A percentile compares a stretch with the other conserved stretches of the same genome.
Evolutionary conservation across 192 early-diverging fungal genomes (phyloP).

Genomic region (Dispira simplex): DNA sequence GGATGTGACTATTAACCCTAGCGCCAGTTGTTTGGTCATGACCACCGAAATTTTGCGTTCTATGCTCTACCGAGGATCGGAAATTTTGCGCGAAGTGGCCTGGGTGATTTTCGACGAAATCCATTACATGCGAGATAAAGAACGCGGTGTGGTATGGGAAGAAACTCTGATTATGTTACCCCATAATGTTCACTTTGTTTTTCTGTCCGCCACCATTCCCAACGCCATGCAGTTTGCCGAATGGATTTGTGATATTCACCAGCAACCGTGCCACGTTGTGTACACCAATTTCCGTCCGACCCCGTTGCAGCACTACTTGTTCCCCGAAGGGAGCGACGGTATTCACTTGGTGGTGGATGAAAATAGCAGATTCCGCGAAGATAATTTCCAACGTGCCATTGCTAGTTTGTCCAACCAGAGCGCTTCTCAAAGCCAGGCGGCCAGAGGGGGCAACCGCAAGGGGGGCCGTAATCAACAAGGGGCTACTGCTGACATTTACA

Average conservation of each 20-base stretch:
- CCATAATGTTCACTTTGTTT: constrained; percentile 81
- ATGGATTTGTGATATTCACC: constrained; percentile 92
- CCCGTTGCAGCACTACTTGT: constrained; percentile 93
- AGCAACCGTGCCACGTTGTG: constrained; percentile 96
- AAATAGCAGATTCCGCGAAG: constrained; percentile 85
- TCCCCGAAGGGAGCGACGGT: constrained; percentile 79
- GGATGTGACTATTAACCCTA: constrained; percentile 92
- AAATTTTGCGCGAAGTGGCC: constrained; percentile 90
- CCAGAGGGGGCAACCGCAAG: constrained; percentile 26
- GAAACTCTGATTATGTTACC: constrained; percentile 94
- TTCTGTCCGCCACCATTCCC: constrained; percentile 96
- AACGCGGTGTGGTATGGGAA: constrained; percentile 98
- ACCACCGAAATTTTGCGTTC: constrained; percentile 96
- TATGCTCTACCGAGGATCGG: constrained; percentile 94
- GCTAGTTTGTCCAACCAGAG: constrained; percentile 30
- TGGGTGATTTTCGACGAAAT: constrained; percentile 99
- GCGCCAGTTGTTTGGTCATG: constrained; percentile 90
- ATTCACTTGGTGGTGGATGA: constrained; percentile 95
- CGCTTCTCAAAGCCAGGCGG: constrained; percentile 41
- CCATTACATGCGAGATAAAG: constrained; percentile 97
- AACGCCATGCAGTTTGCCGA: constrained; percentile 98
- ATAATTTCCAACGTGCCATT: constrained; percentile 90
- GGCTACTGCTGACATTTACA: constrained; percentile 70
- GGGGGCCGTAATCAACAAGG: constrained; percentile 34
- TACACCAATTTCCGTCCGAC: constrained; percentile 96